Percentiles rank a stretch among this genome's conserved stretches.
These are phyloP conservation scores for Hypoxylon sp. DNA, from an alignment of 2,329 filamentous ascomycete genomes.

Conservation along the genomic window DNA sequence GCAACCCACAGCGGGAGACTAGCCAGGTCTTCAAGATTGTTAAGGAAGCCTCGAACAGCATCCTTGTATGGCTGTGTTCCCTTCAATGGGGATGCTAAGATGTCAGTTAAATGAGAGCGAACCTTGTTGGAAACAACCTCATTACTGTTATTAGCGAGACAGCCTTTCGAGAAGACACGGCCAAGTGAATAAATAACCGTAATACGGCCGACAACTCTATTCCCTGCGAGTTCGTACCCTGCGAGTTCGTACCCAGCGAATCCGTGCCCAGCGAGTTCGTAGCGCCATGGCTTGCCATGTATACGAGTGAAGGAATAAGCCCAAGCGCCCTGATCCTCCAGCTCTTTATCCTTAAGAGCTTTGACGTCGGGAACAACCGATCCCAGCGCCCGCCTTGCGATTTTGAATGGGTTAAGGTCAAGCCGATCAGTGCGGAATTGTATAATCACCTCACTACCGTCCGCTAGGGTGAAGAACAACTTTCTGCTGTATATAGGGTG, in stretches of 20 bases:
- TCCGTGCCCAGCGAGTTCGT: conserved; percentile 43
- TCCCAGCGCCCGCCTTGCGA: conserved; percentile 32
- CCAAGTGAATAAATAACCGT: conserved; percentile 45
- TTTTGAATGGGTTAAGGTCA: conserved; percentile 39
- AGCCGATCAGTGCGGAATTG: conserved; percentile 47
- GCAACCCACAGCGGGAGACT: conserved; percentile 2
- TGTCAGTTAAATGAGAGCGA: too few relatives aligned
- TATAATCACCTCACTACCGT: conserved; percentile 44
- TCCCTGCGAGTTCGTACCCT: too few relatives aligned
- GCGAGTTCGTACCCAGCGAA: too few relatives aligned
- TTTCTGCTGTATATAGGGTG: conserved; percentile 51
- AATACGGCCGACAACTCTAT: conserved; percentile 45
- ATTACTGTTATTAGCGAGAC: conserved; percentile 37
- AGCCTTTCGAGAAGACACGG: conserved; percentile 46
- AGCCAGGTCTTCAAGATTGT: conserved; percentile 37
- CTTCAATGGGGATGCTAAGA: conserved; percentile 44
- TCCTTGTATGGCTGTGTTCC: conserved; percentile 41
- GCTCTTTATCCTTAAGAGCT: conserved; percentile 37
- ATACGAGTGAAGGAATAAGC: conserved; percentile 40
- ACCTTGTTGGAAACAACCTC: too few relatives aligned
- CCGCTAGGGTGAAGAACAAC: conserved; percentile 45
- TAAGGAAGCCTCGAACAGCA: conserved; percentile 14
- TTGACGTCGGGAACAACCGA: conserved; percentile 32
- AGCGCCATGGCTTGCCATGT: conserved; percentile 45
- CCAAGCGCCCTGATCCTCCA: conserved; percentile 30